Base-by-base conservation (phyloP, 2,329 filamentous ascomycete species). In the Sporothrix dimorphospora region DNA sequence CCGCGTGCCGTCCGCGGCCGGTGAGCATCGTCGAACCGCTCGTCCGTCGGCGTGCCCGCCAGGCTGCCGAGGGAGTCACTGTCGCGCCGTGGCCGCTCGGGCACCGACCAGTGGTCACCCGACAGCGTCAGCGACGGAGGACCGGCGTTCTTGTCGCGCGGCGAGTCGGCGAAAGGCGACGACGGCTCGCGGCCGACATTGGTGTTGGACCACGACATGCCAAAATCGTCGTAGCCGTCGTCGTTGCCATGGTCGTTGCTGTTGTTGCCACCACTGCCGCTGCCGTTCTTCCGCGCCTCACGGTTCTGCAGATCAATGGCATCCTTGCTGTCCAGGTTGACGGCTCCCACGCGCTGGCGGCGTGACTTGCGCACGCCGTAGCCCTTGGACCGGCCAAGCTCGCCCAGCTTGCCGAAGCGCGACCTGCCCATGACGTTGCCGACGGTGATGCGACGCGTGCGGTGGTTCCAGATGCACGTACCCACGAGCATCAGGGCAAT, bases 381-480 rank as follows among this genome's bases (percentile, higher is more conserved):
- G 53, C 85, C 83, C 74, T 81, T 77, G 24, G 75, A 59, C 27
- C 45, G 45, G 19, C 73, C 24, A 9, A 66, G 59, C 47, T 40
- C 55, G 47, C 81, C 77, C 8, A 72, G 57, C 34, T 40, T 49
- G 47, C 70, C 59, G 69, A 70, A 71, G 30, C 71, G 73, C 8
- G 73, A 49, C 47, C 85, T 83, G 40, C 83, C 81, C 82, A 88
- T 85, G 79, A 88, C 80, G 76, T 84, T 86, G 70, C 85, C 86
- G 63, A 89, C 77, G 4, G 80, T 79, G 73, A 89, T 86, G 73
- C 78, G 78, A 71, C 87, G 83, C n/a, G 81, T 79, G 76, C 84
- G 82, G 71, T 83, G 81, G 79, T 88, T 87, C 83, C 84, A 88
- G 82, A 90, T 70, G 81, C 85, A 83, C 79, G 89, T 78, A 79